phyloP scores from a whole-genome alignment of 2,329 filamentous ascomycete species.

The Furcasterigmium furcatum region DNA sequence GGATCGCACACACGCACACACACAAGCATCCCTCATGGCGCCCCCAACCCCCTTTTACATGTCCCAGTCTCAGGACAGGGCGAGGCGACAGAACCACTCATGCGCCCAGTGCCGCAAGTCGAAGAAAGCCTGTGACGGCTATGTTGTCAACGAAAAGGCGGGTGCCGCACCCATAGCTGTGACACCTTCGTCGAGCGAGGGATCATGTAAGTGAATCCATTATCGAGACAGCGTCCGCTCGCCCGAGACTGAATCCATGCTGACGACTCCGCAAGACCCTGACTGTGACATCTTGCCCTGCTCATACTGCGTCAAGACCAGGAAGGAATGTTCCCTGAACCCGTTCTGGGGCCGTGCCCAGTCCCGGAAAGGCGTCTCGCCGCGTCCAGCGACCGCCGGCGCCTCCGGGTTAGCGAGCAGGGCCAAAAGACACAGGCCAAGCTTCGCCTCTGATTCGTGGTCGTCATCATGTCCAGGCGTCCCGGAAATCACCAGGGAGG shows the following conservation, averaged over 20 bases:
- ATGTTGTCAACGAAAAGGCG: neutral
- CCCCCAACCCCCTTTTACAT: too few species aligned
- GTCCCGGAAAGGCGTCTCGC: too few species aligned
- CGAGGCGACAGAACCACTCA: conserved; percentile 15
- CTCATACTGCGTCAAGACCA: conserved; percentile 24
- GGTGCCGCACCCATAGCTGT: neutral
- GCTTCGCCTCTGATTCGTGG: too few species aligned
- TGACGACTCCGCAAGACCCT: neutral
- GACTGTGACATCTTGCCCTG: conserved; percentile 11
- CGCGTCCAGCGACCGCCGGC: too few species aligned
- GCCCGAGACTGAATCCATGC: too few species aligned
- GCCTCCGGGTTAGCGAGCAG: neutral
- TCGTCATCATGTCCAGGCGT: too few species aligned
- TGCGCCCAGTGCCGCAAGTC: conserved; percentile 20
- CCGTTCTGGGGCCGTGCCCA: conserved; percentile 14
- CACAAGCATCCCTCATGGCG: too few species aligned
- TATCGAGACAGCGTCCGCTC: too few species aligned
- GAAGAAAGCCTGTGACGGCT: conserved; percentile 18
- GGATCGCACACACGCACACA: too few species aligned
- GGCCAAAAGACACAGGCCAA: too few species aligned
- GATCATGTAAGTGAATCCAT: neutral
- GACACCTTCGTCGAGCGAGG: neutral
- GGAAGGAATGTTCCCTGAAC: conserved; percentile 22
- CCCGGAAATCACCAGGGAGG: too few species aligned
- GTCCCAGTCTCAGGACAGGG: neutral